Conservation (phyloP, 1,139 yeast species). For the Scheffersomyces illinoinensis region DNA sequence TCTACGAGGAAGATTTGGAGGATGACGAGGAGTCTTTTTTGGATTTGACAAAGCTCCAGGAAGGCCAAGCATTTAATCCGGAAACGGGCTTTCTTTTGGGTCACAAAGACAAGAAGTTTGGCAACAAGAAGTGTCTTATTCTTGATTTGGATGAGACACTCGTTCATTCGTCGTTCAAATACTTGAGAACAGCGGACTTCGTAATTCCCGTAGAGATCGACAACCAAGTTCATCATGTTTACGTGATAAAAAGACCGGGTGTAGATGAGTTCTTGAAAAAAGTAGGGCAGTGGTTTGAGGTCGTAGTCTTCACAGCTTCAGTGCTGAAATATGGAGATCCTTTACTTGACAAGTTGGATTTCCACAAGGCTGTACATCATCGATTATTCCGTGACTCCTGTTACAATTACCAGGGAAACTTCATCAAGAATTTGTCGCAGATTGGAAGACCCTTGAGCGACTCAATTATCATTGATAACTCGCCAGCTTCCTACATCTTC, state of each 20-base stretch:
- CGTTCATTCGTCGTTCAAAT: constrained; percentile 94
- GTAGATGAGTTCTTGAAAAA: constrained; percentile 86
- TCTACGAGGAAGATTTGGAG: constrained; percentile 12
- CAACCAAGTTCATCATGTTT: constrained; percentile 87
- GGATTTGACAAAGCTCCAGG: constrained; percentile 64
- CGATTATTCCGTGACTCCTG: constrained; percentile 83
- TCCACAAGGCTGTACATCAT: constrained; percentile 75
- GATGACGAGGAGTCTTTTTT: constrained; percentile 35
- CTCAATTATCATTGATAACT: constrained; percentile 88
- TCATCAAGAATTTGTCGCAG: constrained; percentile 88
- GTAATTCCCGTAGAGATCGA: constrained; percentile 79
- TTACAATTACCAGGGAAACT: constrained; percentile 76
- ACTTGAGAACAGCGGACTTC: constrained; percentile 88
- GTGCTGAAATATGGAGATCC: constrained; percentile 97
- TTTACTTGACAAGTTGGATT: constrained; percentile 81
- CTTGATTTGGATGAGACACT: constrained; percentile 94
- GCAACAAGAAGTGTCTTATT: constrained; percentile 78
- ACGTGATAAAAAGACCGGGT: constrained; percentile 96
- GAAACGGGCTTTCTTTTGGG: constrained; percentile 68
- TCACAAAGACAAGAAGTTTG: constrained; percentile 29
- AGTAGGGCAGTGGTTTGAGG: constrained; percentile 88
- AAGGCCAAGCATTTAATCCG: constrained; percentile 63
- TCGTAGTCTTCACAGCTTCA: constrained; percentile 95
- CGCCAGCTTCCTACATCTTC: constrained; percentile 94
- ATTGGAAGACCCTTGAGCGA: constrained; percentile 90